Evolutionary conservation across 306 rosid species (phyloP), one percentile per base, ranked within the genome.

Genomic region (Vigna nakashimae): DNA sequence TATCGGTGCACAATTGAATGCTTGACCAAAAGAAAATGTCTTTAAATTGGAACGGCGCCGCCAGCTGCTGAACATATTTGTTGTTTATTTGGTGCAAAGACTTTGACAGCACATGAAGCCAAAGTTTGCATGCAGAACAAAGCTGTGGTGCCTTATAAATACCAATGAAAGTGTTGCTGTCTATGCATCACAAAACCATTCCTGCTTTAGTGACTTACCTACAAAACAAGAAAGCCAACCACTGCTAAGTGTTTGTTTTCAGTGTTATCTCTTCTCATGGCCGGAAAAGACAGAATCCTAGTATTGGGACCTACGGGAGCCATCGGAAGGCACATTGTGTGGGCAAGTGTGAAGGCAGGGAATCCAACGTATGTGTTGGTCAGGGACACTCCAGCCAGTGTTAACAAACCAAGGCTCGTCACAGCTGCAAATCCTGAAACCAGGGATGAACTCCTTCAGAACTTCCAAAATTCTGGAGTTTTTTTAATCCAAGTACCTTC

Each of bases 331-430:
- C 81, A 60, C 69, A 57, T 87, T 36, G 82, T 82, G 0, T 66
- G 79, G 83, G 88, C 84, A 3, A 87, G 88, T 22, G 16, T 69
- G 0, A 79, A 84, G 56, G 87, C 77, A 6, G 85, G 85, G 3
- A 85, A 82, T 55, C 85, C 88, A 49, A 87, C 88, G 0, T 84
- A 28, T 68, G 85, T 71, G 1, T 66, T 87, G 49, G 78, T 80
- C 4, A 84, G 87, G 70, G 71, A 82, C 16, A 79, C 45, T 82
- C 38, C 77, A 3, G 49, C 0, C 20, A 0, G 11, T 45, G 4
- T 5, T 13, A 18, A 49, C 45, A 82, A 14, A 15, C 30, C 65
- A 2, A 71, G 5, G 0, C 74, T 82, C 1, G 9, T 71, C 20
- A 13, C 11, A 0, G 85, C 85, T 26, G 85, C 85, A 65, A 79